Base-by-base conservation (phyloP, 495 filamentous ascomycete genomes). In the Aeminium ludgeri region DNA sequence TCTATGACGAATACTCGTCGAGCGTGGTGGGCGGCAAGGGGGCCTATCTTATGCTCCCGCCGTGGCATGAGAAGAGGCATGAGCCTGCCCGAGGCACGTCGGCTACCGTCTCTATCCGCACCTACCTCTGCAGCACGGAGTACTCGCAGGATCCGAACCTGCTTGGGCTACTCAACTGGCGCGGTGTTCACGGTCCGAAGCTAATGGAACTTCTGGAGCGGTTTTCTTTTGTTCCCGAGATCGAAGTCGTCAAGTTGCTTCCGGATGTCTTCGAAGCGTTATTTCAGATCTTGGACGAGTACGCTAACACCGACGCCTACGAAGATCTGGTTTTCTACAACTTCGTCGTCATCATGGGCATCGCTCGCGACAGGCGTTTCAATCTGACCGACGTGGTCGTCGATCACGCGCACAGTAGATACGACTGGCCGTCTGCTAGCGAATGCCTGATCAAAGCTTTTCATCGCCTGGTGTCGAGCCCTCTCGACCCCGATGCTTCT, bases 91-190 rank as follows among this genome's bases (percentile, higher is more conserved):
- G 77, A 3, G 82, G 80, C 0, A 80, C 83, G 10, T 56, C 78
- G 41, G 81, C 87, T 12, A 75, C 73, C 31, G 56, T 99, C 28
- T 74, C 72, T 30, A 60, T 94, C 1, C 74, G 85, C 42, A 95
- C 86, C 1, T 86, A 86, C 54, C 72, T 99, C 11, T 94, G 87
- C 66, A 96, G 89, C 60, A 99, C 91, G 0, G 72, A 76, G 46
- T 94, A 93, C 57, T 93, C 86, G 0, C 89, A 99, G 48, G 86
- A 99, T 57, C 81, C 86, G 49, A 75, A 80, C 23, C 69, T 99
- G 11, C 63, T 95, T 30, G 78, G 80, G 16, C 64, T 99, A 17
- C 53, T 95, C 13, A 81, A 78, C 43, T 96, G 91, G 87, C 82
- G 74, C 48, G 75, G 86, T 13, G 70, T 78, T 23, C 64, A 76